Evolutionary conservation across 2,329 filamentous ascomycete genomes (phyloP).

Genomic region (Amauroascus verrucosus): DNA sequence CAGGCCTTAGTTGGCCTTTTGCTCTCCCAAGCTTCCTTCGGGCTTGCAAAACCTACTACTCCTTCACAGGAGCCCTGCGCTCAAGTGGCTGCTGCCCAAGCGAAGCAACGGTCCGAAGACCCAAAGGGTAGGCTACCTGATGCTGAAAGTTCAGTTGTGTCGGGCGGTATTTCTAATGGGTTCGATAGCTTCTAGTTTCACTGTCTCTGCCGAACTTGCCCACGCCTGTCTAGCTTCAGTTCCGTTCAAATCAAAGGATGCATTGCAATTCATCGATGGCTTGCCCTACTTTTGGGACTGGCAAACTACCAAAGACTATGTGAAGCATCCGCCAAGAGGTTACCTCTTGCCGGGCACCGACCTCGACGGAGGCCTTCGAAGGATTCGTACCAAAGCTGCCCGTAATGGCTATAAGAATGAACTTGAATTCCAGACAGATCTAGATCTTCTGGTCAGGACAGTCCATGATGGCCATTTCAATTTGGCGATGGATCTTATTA

Average conservation of each 20-base stretch:
- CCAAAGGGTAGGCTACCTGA: background rate
- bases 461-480: slow-evolving; percentile 53
- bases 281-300: slow-evolving; percentile 18
- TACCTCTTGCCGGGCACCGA: slow-evolving; percentile 44
- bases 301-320: slow-evolving; percentile 20
- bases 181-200: slow-evolving; percentile 8
- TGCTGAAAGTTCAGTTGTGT: background rate
- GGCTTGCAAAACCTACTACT: slow-evolving; percentile 3
- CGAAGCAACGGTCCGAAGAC: background rate
- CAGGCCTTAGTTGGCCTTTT: slow-evolving; percentile 1
- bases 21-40: slow-evolving; percentile 4
- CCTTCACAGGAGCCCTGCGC: slow-evolving; percentile 10
- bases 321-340: slow-evolving; percentile 39
- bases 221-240: slow-evolving; percentile 19
- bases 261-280: slow-evolving; percentile 19
- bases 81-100: slow-evolving; percentile 6
- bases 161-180: background rate
- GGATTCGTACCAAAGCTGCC: slow-evolving; percentile 37
- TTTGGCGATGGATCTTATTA: slow-evolving; percentile 18
- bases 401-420: slow-evolving; percentile 42
- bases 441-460: slow-evolving; percentile 44
- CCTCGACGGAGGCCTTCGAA: slow-evolving; percentile 38
- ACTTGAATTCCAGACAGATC: slow-evolving; percentile 46
- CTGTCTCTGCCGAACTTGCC: slow-evolving; percentile 15
- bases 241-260: slow-evolving; percentile 18